These are phyloP conservation scores for Avicennia marina DNA, from an alignment of 257 asterid species.

Conservation along the genomic window DNA sequence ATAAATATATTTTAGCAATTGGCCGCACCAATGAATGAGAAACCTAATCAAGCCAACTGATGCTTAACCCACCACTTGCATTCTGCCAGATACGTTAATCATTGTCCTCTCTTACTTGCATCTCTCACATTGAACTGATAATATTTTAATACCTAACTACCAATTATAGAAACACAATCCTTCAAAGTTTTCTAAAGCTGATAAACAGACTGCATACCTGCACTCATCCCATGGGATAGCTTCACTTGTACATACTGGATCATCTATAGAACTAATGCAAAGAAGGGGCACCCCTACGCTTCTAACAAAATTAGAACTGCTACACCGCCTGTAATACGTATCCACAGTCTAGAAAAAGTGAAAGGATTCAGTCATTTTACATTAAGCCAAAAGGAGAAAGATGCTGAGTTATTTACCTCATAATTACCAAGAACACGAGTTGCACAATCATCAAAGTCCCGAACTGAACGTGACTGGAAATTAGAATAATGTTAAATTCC, in stretches of 20 bases:
- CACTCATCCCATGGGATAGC: constrained; percentile 97
- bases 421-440: constrained; percentile 68
- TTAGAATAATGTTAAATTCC: constrained; percentile 10
- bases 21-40: no score
- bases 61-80: no score
- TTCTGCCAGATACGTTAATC: no score
- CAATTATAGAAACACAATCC: no score
- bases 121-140: no score
- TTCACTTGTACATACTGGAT: constrained; percentile 89
- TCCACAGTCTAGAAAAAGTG: constrained; percentile 63
- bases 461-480: constrained; percentile 53
- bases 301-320: constrained; percentile 68
- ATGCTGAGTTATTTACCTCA: constrained; percentile 51
- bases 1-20: no score
- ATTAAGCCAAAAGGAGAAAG: constrained; percentile 2
- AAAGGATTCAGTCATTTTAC: constrained; percentile 12
- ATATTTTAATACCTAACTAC: no score
- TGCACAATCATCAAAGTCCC: constrained; percentile 79
- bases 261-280: constrained; percentile 80
- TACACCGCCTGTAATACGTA: constrained; percentile 74
- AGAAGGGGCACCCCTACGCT: constrained; percentile 80
- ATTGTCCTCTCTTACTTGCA: no score
- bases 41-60: no score
- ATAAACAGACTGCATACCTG: constrained; percentile 25
- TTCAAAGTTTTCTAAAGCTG: neutral